Evolutionary conservation across 108 stramenopile genomes (phyloP).

Genomic region (Nitzschia putrida): DNA sequence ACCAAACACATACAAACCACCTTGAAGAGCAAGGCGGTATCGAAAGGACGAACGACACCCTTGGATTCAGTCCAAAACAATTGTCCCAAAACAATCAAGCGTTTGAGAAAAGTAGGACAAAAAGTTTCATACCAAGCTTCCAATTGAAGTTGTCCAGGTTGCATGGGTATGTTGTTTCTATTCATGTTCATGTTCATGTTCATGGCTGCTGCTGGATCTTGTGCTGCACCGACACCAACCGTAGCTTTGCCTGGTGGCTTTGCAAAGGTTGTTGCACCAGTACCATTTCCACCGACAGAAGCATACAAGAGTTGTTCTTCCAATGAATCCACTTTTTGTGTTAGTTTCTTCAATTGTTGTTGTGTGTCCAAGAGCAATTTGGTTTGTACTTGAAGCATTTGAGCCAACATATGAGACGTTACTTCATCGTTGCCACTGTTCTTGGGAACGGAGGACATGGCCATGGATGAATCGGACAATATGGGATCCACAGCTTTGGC

Average conservation of each 20-base stretch:
- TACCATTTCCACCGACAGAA: neutral
- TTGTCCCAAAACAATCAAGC: too few relatives aligned
- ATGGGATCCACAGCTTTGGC: neutral
- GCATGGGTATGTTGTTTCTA: constrained; percentile 2
- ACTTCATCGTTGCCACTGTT: neutral
- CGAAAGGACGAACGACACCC: constrained; percentile 24
- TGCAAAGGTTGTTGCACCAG: neutral
- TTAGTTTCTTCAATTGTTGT: constrained; percentile 32
- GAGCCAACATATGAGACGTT: neutral
- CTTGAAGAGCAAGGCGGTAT: constrained; percentile 43
- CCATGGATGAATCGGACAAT: too few relatives aligned
- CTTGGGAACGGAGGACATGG: neutral
- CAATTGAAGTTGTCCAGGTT: neutral
- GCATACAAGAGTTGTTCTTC: neutral
- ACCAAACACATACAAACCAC: constrained; percentile 39
- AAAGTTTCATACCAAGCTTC: neutral
- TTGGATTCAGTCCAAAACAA: constrained; percentile 22
- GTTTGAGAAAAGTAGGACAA: neutral
- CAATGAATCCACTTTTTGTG: constrained; percentile 17
- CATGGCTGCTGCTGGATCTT: neutral
- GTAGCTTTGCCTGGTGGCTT: neutral
- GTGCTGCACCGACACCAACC: too few relatives aligned
- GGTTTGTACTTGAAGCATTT: constrained; percentile 38
- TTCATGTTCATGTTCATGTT: neutral
- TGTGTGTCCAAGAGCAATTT: constrained; percentile 35